These are phyloP conservation scores for Acacia melanoxylon DNA, from an alignment of 306 rosid species.

Conservation along the genomic window DNA sequence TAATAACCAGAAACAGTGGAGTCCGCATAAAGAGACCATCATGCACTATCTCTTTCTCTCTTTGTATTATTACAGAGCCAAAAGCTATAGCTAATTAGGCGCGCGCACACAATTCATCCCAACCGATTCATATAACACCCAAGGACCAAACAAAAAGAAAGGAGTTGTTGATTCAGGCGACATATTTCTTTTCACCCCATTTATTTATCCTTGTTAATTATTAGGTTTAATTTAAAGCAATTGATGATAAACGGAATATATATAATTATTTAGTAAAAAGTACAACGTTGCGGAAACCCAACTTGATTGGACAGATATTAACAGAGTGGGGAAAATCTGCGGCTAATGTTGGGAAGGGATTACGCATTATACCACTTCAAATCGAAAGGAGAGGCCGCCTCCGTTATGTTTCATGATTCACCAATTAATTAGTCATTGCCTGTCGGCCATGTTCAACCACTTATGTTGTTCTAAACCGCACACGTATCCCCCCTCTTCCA, in stretches of 20 bases:
- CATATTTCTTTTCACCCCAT: not conserved
- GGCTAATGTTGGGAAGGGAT: not conserved
- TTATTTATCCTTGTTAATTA: not conserved
- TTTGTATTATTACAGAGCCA: not conserved
- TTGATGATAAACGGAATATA: not conserved
- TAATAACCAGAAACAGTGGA: no score
- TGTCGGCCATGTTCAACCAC: conserved; percentile 51
- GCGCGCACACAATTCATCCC: not conserved
- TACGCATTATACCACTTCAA: conserved; percentile 31
- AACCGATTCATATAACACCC: not conserved
- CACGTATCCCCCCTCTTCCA: not conserved
- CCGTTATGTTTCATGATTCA: conserved; percentile 23
- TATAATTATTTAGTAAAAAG: not conserved
- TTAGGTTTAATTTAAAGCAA: not conserved
- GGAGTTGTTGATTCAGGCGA: not conserved
- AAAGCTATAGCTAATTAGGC: not conserved
- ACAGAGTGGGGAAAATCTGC: not conserved
- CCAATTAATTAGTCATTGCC: conserved; percentile 12
- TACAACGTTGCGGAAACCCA: not conserved
- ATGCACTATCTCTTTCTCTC: not conserved
- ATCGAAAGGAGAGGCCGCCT: conserved; percentile 34
- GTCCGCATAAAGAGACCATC: not conserved
- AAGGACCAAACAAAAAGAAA: not conserved
- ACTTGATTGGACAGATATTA: not conserved
- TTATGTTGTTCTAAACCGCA: not conserved